Conservation (phyloP, 2,329 filamentous ascomycete species). For the Botryotinia calthae region DNA sequence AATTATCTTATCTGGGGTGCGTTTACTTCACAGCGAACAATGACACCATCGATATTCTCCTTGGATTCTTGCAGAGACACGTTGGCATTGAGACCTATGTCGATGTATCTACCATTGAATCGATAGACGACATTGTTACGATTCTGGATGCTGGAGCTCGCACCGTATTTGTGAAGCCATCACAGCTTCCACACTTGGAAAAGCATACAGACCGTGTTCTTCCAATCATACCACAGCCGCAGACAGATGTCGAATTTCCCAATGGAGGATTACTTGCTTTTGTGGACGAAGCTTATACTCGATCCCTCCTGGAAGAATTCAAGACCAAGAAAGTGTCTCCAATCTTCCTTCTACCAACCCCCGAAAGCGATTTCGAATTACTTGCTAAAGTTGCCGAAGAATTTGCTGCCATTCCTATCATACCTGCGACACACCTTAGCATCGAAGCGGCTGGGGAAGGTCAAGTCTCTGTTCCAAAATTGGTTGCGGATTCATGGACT, state of each 20-base stretch:
- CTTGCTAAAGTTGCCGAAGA: slow-evolving; percentile 31
- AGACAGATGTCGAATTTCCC: slow-evolving; percentile 24
- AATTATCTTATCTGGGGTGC: slow-evolving; percentile 58
- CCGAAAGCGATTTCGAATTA: slow-evolving; percentile 26
- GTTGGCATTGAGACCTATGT: slow-evolving; percentile 64
- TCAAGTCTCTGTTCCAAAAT: slow-evolving; percentile 63
- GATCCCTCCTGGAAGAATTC: slow-evolving; percentile 29
- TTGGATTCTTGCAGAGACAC: slow-evolving; percentile 48
- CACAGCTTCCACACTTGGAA: slow-evolving; percentile 60
- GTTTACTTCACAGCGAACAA: slow-evolving; percentile 54
- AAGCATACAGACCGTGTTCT: slow-evolving; percentile 57
- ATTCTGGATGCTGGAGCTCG: slow-evolving; percentile 82
- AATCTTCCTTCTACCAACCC: slow-evolving; percentile 31
- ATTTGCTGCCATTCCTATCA: slow-evolving; percentile 61
- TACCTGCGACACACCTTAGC: slow-evolving; percentile 69
- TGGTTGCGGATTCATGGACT: slow-evolving; percentile 72
- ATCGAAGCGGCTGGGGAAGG: slow-evolving; percentile 58
- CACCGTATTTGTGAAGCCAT: slow-evolving; percentile 75
- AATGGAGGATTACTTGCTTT: slow-evolving; percentile 41
- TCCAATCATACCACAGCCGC: slow-evolving; percentile 41
- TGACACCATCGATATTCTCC: slow-evolving; percentile 34
- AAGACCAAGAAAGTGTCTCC: slow-evolving; percentile 34
- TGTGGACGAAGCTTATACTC: slow-evolving; percentile 42
- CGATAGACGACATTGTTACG: slow-evolving; percentile 70
- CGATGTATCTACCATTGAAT: slow-evolving; percentile 68